Evolutionary conservation across 108 stramenopile species (phyloP).

Genomic region (Cylindrotheca fusiformis): DNA sequence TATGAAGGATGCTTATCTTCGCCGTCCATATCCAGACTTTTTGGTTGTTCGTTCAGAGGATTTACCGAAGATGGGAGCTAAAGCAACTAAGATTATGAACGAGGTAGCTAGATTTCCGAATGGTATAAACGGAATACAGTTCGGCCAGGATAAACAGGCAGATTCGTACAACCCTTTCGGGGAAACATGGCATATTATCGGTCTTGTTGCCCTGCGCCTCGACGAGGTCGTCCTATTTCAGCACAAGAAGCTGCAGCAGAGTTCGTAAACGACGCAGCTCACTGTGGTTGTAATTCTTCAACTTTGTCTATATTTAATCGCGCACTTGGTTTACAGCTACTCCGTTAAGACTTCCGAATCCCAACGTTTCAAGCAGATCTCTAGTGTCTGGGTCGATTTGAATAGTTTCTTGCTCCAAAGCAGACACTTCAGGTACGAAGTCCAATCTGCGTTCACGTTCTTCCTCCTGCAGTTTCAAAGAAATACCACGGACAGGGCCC

Average conservation of each 20-base stretch:
- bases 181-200: not conserved
- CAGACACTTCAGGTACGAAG: conserved; percentile 99
- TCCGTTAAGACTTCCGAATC: conserved; percentile 76
- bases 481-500: conserved; percentile 98
- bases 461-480: conserved; percentile 99
- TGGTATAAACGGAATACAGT: conserved; percentile 21
- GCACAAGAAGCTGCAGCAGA: not conserved
- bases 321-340: conserved; percentile 69
- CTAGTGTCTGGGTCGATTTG: conserved; percentile 95
- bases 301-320: conserved; percentile 20
- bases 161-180: not conserved
- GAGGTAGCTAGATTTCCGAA: conserved; percentile 28
- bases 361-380: conserved; percentile 94
- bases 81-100: conserved; percentile 9
- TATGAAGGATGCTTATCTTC: conserved; percentile 31
- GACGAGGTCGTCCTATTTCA: conserved; percentile 31
- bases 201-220: conserved; percentile 11
- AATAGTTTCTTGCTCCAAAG: conserved; percentile 94
- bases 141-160: not conserved
- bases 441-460: conserved; percentile 99
- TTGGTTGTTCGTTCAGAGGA: conserved; percentile 16
- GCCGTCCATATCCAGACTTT: conserved; percentile 16
- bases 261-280: not conserved
- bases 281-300: too few relatives aligned
- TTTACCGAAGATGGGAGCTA: conserved; percentile 6